A percentile compares a stretch with the other conserved stretches of the same genome.
Conservation (phyloP, 257 asterid species). For the Linaria vulgaris region DNA sequence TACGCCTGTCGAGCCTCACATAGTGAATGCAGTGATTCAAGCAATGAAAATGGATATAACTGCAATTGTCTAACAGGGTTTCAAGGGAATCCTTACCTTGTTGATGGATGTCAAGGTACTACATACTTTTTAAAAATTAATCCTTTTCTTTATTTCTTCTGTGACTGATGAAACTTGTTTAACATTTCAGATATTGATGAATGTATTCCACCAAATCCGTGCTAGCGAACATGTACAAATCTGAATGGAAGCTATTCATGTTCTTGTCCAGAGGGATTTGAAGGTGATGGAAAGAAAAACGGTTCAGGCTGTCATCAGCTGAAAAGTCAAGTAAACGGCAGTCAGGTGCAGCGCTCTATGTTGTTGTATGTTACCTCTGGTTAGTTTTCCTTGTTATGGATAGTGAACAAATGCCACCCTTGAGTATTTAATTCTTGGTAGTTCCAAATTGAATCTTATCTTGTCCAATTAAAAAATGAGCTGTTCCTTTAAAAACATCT, state of each 20-base stretch:
- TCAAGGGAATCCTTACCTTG: slow-evolving; percentile 43
- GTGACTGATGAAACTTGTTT: too few relatives aligned
- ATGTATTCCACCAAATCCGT: background rate
- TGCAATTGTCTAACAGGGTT: slow-evolving; percentile 34
- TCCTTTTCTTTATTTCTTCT: too few relatives aligned
- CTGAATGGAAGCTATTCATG: slow-evolving; percentile 10
- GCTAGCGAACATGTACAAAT: slow-evolving; percentile 1
- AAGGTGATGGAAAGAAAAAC: slow-evolving; percentile 3
- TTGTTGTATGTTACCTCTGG: too few relatives aligned
- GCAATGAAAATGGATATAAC: slow-evolving; percentile 24
- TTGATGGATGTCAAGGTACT: slow-evolving; percentile 41
- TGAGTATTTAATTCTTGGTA: too few relatives aligned
- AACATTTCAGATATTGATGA: slow-evolving; percentile 29
- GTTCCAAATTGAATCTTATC: background rate
- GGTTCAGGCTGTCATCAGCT: background rate
- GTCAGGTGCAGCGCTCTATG: too few relatives aligned
- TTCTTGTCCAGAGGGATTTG: slow-evolving; percentile 20
- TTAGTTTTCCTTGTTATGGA: too few relatives aligned
- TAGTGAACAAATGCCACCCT: too few relatives aligned
- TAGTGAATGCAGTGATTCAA: slow-evolving; percentile 28
- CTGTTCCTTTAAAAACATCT: too few relatives aligned
- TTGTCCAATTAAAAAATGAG: too few relatives aligned
- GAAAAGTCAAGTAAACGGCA: background rate
- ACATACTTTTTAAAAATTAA: too few relatives aligned
- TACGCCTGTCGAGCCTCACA: slow-evolving; percentile 34